Base-by-base conservation (phyloP, 2,329 filamentous ascomycete genomes). In the Ascochyta pisi region DNA sequence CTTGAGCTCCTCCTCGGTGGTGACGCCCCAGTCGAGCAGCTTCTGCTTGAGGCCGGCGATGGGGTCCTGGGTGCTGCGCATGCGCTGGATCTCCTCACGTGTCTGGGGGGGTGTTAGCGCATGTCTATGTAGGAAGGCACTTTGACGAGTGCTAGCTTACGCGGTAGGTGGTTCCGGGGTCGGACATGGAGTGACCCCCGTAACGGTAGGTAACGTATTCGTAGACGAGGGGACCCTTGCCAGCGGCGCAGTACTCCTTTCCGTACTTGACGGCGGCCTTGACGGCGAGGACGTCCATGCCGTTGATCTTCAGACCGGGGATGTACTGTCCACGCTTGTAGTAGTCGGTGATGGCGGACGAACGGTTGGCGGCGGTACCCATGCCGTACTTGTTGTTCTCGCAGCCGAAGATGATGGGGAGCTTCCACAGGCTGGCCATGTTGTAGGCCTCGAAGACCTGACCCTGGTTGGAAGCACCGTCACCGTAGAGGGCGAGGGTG, bases 331-430 rank as follows among this genome's bases (percentile, higher is more conserved):
- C 95, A 82, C 95, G 94, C 89, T 98, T 98, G 88, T 99, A 98
- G 89, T 99, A 99, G 80, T 99, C 95, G 78, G 95, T 98, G 76
- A 97, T 82, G 71, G 95, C 95, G 58, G 95, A 94, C 60, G 95
- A 93, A 73, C 95, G 92, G 80, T 89, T 89, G 67, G 95, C 94
- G 60, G 95, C 90, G 63, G 95, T 99, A 82, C 95, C 95, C 95
- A 99, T 99, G 79, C 95, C 95, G 79, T 99, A 99, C 83, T 99
- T 99, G 90, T 99, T 99, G 87, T 99, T 99, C 85, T 99, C 95
- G 80, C 95, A 99, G 69, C 92, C 93, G 76, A 99, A 99, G 67
- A 99, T 89, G 68, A 93, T 87, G 51, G 95, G 95, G 43, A 99
- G 84, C 71, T 95, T 93, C 95, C 95, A 99, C 67, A 99, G 88